Percentiles rank a stretch among this genome's conserved stretches.
Evolutionary conservation across 345 rosid species (phyloP).

Genomic region (Dipteronia dyeriana): DNA sequence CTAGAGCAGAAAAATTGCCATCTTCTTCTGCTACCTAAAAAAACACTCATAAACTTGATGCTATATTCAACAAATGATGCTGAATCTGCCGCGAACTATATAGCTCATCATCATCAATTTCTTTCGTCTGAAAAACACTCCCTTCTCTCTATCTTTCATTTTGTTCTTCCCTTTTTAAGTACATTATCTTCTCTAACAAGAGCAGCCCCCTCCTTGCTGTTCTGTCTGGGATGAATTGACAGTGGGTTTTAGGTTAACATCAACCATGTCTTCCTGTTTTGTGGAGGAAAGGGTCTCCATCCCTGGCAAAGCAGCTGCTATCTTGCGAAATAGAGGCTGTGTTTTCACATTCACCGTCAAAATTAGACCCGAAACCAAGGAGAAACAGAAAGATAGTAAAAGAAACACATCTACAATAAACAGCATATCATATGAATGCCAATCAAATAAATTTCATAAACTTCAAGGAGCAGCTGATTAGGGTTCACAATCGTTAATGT

Average conservation of each 20-base stretch:
- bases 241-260: slow-evolving; percentile 80
- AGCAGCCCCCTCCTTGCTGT: slow-evolving; percentile 84
- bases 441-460: not conserved
- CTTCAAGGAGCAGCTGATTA: not conserved
- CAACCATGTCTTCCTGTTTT: slow-evolving; percentile 95
- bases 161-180: not conserved
- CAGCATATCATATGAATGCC: not conserved
- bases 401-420: too few species aligned
- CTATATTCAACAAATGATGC: slow-evolving; percentile 12
- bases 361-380: not conserved
- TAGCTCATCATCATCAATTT: too few species aligned
- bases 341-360: slow-evolving; percentile 18
- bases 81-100: not conserved
- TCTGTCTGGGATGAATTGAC: slow-evolving; percentile 71
- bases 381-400: not conserved
- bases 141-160: not conserved
- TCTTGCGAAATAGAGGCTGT: slow-evolving; percentile 94
- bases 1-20: slow-evolving; percentile 2
- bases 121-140: not conserved
- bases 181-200: slow-evolving; percentile 49
- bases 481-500: not conserved
- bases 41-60: not conserved
- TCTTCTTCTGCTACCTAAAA: slow-evolving; percentile 1
- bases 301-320: slow-evolving; percentile 93
- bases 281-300: slow-evolving; percentile 90